Evolutionary conservation across 352 stramenopile genomes (phyloP), one percentile per base, ranked within the genome.

Genomic region (Globisporangium emineosum): DNA sequence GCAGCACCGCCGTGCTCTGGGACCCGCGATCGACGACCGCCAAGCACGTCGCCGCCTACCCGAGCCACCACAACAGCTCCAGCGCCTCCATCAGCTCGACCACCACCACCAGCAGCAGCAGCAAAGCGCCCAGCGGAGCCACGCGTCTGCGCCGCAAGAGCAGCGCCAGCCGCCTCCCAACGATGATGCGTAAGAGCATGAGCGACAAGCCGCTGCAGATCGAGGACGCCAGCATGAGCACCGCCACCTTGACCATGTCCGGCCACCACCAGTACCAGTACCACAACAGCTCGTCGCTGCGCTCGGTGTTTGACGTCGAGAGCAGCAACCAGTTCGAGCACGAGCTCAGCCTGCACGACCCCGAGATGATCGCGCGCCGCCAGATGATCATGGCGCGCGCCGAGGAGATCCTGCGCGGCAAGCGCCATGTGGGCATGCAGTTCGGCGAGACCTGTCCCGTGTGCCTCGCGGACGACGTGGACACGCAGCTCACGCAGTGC

Each of bases 391-490:
- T 76, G 57, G 68, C 74, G n/a, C 75, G 76, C 5, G 79, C 83
- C 0, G 83, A 91, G 43, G 76, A 89, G 59, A 91, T 91, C 52
- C 32, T 88, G 58, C 73, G 60, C 35, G 71, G 76, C 53, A 90
- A 90, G 61, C 72, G 69, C n/a, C 78, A 76, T 53, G 79, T 90
- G 15, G 83, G 83, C 17, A 81, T 91, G 70, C 68, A 89, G 61
- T 69, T 81, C 6, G 83, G 83, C 37, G 75, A 79, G 17, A 90
- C 72, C 21, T 91, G 83, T 55, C 83, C 83, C 29, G 79, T 91
- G 63, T 91, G 83, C 65, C 73, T 90, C n/a, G 68, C 63, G 21
- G 79, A 86, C 67, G 83, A 91, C 65, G 80, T 91, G 10, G 83
- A 91, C 68, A 90, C 83, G 30, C 77, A 86, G 56, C 61, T 91